Conservation (phyloP, 306 rosid species). For the Cyclanthera cordifolia region DNA sequence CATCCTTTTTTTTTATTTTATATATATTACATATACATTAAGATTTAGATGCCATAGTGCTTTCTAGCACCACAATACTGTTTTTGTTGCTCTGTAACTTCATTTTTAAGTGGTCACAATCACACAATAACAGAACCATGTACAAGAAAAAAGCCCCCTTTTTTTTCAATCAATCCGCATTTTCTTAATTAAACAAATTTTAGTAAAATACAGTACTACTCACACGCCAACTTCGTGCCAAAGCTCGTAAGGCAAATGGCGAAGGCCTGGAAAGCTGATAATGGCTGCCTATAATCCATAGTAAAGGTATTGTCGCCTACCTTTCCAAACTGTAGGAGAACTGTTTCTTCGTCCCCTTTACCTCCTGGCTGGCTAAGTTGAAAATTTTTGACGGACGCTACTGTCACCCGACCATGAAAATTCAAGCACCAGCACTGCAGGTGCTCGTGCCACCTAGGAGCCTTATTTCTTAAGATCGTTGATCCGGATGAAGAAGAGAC, state of each 20-base stretch:
- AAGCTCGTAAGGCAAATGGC: conserved; percentile 97
- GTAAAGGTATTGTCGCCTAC: conserved; percentile 85
- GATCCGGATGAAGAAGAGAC: conserved; percentile 22
- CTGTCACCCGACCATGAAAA: conserved; percentile 93
- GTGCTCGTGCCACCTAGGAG: conserved; percentile 96
- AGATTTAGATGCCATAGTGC: conserved; percentile 6
- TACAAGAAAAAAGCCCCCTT: conserved; percentile 3
- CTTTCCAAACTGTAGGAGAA: conserved; percentile 82
- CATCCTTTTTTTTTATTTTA: not conserved
- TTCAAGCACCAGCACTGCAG: conserved; percentile 98
- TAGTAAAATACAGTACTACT: conserved; percentile 28
- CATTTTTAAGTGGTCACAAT: conserved; percentile 6
- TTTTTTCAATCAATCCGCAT: conserved; percentile 1
- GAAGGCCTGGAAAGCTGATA: conserved; percentile 93
- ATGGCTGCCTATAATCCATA: conserved; percentile 91
- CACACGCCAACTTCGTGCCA: conserved; percentile 96
- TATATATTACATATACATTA: conserved; percentile 9
- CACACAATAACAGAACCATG: conserved; percentile 12
- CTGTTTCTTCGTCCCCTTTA: conserved; percentile 85
- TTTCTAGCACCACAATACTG: conserved; percentile 1
- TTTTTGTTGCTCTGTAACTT: not conserved
- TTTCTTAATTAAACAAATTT: conserved; percentile 25
- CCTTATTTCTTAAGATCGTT: conserved; percentile 78
- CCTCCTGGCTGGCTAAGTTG: conserved; percentile 87
- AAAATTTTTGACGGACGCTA: conserved; percentile 92